Conservation (phyloP, 768 basidiomycete species). For the Hypsizygus marmoreus region DNA sequence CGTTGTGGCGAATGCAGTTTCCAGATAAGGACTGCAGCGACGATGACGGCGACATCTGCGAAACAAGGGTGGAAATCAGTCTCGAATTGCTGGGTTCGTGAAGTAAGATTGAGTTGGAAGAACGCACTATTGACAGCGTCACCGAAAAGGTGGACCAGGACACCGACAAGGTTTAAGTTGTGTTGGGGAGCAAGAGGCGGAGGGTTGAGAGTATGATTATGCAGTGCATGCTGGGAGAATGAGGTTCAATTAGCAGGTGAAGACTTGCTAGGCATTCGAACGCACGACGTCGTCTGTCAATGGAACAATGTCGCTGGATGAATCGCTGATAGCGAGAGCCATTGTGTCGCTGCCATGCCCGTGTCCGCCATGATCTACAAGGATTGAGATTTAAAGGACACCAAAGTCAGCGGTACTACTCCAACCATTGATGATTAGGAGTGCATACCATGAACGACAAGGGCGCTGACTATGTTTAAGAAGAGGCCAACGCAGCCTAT, state of each 20-base stretch:
- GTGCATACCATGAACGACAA: constrained; percentile 56
- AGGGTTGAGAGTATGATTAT: constrained; percentile 48
- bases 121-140: constrained; percentile 55
- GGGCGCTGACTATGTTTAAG: constrained; percentile 48
- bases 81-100: too few relatives aligned
- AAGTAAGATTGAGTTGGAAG: background rate
- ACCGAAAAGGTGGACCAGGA: constrained; percentile 52
- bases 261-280: constrained; percentile 1
- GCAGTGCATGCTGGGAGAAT: constrained; percentile 43
- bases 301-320: constrained; percentile 12
- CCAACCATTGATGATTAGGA: too few relatives aligned
- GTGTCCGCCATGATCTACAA: constrained; percentile 43
- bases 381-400: background rate
- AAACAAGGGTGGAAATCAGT: background rate
- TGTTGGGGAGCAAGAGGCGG: constrained; percentile 32
- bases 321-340: constrained; percentile 5
- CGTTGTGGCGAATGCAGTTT: constrained; percentile 43
- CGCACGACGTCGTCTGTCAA: constrained; percentile 33
- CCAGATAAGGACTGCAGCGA: constrained; percentile 52
- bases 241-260: background rate
- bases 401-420: too few relatives aligned
- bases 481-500: constrained; percentile 49
- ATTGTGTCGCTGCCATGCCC: constrained; percentile 32
- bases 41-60: constrained; percentile 55
- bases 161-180: constrained; percentile 50